These are phyloP conservation scores for Nepenthes alata DNA, from an alignment of 179 eudicot genomes.

Conservation along the genomic window DNA sequence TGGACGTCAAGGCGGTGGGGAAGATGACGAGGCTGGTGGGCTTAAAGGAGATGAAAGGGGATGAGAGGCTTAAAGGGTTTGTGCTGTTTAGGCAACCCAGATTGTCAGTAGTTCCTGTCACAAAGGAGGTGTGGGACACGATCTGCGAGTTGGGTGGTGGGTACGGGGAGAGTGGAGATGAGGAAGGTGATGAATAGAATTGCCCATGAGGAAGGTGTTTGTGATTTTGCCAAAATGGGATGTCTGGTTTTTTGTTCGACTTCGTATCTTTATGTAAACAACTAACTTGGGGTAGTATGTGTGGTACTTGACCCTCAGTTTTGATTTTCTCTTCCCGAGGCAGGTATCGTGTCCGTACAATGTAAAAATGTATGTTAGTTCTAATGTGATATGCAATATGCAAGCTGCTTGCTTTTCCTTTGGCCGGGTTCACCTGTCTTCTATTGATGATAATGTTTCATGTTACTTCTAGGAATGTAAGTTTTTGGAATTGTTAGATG, in stretches of 20 bases:
- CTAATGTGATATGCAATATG: too few species aligned
- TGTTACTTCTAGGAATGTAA: too few species aligned
- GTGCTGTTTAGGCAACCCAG: conserved; percentile 67
- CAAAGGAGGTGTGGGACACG: conserved; percentile 46
- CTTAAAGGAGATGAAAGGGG: conserved; percentile 73
- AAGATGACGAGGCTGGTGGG: conserved; percentile 64
- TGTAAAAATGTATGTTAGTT: too few species aligned
- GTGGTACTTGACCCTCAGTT: too few species aligned
- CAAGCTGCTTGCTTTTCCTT: too few species aligned
- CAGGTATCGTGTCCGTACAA: too few species aligned
- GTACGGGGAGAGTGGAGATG: conserved; percentile 26
- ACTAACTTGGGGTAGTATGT: too few species aligned
- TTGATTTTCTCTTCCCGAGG: too few species aligned
- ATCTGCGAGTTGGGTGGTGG: conserved; percentile 85
- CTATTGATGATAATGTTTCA: too few species aligned
- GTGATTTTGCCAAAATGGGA: neutral
- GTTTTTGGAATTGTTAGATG: too few species aligned
- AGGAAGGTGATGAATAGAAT: neutral
- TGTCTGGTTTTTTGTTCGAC: neutral
- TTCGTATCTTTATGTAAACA: too few species aligned
- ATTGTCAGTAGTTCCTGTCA: conserved; percentile 74
- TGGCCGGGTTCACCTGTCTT: too few species aligned
- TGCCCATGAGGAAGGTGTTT: neutral
- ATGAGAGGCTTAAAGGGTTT: conserved; percentile 41
- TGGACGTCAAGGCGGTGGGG: conserved; percentile 68